Conservation (phyloP, 306 rosid genomes). For the Arachis stenosperma region DNA sequence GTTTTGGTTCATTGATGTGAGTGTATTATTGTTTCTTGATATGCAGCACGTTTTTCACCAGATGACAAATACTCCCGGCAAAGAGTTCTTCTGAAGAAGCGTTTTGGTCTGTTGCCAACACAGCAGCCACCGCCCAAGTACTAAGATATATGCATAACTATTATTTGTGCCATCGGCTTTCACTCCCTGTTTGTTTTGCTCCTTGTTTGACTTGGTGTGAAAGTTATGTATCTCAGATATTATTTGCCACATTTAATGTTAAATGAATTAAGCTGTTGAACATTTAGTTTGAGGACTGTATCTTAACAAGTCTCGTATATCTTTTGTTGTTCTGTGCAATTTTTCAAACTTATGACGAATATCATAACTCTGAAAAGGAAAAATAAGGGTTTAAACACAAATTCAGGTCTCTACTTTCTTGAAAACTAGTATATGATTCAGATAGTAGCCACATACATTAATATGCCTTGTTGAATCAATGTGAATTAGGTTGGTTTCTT, state of each 20-base stretch:
- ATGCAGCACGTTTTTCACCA: conserved; percentile 42
- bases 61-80: conserved; percentile 44
- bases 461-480: too few species aligned
- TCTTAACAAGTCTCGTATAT: background rate
- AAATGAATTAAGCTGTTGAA: background rate
- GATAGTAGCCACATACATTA: too few species aligned
- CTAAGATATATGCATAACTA: background rate
- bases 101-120: conserved; percentile 39
- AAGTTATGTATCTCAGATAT: background rate
- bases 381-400: background rate
- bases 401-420: background rate
- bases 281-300: background rate
- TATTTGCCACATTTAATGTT: background rate
- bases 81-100: conserved; percentile 42
- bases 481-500: too few species aligned
- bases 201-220: background rate
- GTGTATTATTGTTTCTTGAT: background rate
- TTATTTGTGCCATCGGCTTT: conserved; percentile 7
- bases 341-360: background rate
- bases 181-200: background rate
- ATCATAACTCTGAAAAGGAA: conserved; percentile 8
- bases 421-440: background rate
- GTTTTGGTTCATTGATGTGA: background rate
- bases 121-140: conserved; percentile 34
- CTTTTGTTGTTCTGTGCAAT: too few species aligned